phyloP scores from a whole-genome alignment of 805 yeast species.

The Gaillardinia entomophila region DNA sequence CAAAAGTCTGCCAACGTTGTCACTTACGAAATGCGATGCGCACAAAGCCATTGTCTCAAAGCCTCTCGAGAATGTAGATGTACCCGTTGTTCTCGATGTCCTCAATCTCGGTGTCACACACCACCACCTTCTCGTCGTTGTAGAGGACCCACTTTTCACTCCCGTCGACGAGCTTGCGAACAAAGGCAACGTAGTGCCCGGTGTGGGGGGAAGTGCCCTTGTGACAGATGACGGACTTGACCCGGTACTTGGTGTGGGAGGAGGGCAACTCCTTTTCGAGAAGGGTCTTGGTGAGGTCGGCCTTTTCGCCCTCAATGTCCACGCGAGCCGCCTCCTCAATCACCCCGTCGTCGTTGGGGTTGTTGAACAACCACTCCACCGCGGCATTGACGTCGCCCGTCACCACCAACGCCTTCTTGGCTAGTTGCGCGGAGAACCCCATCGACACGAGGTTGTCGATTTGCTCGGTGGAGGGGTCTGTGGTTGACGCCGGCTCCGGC shows the following conservation, averaged over 20 bases:
- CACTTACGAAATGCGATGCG: no score
- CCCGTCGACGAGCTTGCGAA: constrained; percentile 38
- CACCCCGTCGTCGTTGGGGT: constrained; percentile 74
- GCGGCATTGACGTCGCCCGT: constrained; percentile 66
- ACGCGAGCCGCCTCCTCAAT: constrained; percentile 20
- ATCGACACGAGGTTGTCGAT: constrained; percentile 51
- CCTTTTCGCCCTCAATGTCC: constrained; percentile 23
- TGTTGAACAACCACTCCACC: constrained; percentile 83
- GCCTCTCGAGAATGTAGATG: constrained; percentile 40
- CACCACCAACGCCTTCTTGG: constrained; percentile 65
- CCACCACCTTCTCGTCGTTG: constrained; percentile 85
- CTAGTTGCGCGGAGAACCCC: constrained; percentile 70
- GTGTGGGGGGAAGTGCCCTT: constrained; percentile 87
- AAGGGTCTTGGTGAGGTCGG: constrained; percentile 10
- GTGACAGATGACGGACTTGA: constrained; percentile 74
- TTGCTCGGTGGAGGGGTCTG: constrained; percentile 27
- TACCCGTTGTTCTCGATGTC: constrained; percentile 46
- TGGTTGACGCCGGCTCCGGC: constrained; percentile 7
- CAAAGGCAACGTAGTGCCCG: constrained; percentile 85
- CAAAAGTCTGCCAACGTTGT: no score
- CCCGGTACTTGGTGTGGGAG: constrained; percentile 33
- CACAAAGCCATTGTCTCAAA: no score
- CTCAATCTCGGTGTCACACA: constrained; percentile 36
- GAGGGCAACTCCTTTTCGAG: constrained; percentile 3
- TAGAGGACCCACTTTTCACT: constrained; percentile 63